Percentiles rank a stretch among this genome's conserved stretches.
phyloP scores from a whole-genome alignment of 176 grass and related monocot species.

The Triticum urartu region DNA sequence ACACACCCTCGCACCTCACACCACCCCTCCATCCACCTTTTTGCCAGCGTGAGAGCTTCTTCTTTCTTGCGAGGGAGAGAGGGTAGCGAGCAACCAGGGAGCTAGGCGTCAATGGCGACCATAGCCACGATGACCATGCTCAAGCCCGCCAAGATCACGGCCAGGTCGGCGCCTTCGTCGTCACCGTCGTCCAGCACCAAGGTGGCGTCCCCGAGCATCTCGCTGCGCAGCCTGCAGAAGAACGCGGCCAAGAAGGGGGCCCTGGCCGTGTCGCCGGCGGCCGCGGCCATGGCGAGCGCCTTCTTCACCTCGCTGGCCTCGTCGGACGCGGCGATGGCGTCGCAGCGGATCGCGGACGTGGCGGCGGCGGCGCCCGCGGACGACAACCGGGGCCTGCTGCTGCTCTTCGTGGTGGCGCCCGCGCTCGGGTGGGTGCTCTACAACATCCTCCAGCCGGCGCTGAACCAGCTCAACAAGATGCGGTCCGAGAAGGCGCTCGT shows the following conservation, averaged over 20 bases:
- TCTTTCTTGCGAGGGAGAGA: neutral
- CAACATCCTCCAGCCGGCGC: constrained; percentile 87
- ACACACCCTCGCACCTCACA: constrained; percentile 2
- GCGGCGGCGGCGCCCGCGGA: neutral
- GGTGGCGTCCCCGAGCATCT: constrained; percentile 28
- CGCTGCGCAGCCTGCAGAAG: constrained; percentile 40
- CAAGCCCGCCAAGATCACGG: constrained; percentile 51
- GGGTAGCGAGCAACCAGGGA: neutral
- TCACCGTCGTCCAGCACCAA: neutral
- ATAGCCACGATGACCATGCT: constrained; percentile 69
- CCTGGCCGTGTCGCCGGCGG: constrained; percentile 22
- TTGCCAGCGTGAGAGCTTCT: neutral
- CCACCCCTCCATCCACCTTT: neutral
- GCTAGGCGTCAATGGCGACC: constrained; percentile 53
- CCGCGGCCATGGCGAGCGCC: constrained; percentile 54
- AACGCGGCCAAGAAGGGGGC: constrained; percentile 17
- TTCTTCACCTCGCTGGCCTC: constrained; percentile 50
- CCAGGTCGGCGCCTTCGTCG: neutral
- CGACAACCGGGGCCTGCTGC: constrained; percentile 62
- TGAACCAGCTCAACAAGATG: constrained; percentile 77
- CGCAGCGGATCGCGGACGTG: constrained; percentile 56
- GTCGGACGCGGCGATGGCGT: constrained; percentile 52
- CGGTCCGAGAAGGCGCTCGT: constrained; percentile 43
- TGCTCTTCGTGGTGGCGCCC: constrained; percentile 60
- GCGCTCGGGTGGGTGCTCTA: constrained; percentile 73